Percentiles rank a stretch among this genome's conserved stretches.
These are phyloP conservation scores for Omphalotus olearius DNA, from an alignment of 1,284 basidiomycete genomes.

Conservation along the genomic window DNA sequence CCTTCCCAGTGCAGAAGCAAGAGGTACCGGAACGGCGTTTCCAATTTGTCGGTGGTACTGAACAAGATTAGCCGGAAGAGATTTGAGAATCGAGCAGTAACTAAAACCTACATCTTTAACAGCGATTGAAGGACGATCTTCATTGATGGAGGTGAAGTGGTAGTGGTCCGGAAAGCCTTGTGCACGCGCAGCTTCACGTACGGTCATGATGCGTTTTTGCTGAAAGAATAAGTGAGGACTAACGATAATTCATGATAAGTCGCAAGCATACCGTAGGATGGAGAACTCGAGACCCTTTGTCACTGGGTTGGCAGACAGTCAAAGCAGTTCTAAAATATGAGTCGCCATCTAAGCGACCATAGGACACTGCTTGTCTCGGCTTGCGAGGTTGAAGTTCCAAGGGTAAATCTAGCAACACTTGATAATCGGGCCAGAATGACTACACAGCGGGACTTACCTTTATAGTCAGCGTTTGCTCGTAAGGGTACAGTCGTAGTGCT, in stretches of 20 bases:
- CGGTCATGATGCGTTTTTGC: constrained; percentile 63
- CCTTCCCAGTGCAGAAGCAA: constrained; percentile 59
- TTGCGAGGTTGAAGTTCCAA: constrained; percentile 17
- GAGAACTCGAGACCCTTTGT: constrained; percentile 46
- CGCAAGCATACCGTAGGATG: constrained; percentile 51
- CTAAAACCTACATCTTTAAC: constrained; percentile 42
- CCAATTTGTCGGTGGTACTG: constrained; percentile 71
- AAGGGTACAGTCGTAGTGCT: constrained; percentile 53
- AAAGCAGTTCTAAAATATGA: constrained; percentile 55
- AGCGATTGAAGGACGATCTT: constrained; percentile 24
- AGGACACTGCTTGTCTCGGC: constrained; percentile 35
- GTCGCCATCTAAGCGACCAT: constrained; percentile 46
- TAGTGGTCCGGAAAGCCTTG: constrained; percentile 73
- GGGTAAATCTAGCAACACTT: constrained; percentile 21
- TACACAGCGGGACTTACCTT: constrained; percentile 31
- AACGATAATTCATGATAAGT: constrained; percentile 1
- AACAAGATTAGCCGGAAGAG: neutral
- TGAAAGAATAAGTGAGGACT: constrained; percentile 21
- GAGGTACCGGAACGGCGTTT: constrained; percentile 67
- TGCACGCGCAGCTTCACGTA: constrained; percentile 62
- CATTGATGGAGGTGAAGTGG: constrained; percentile 46
- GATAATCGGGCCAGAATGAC: constrained; percentile 33
- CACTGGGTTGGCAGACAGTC: constrained; percentile 45
- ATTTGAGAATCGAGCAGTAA: neutral
- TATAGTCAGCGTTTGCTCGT: constrained; percentile 39